Conservation (phyloP, 1,139 yeast species). For the Blastobotrys serpentis region DNA sequence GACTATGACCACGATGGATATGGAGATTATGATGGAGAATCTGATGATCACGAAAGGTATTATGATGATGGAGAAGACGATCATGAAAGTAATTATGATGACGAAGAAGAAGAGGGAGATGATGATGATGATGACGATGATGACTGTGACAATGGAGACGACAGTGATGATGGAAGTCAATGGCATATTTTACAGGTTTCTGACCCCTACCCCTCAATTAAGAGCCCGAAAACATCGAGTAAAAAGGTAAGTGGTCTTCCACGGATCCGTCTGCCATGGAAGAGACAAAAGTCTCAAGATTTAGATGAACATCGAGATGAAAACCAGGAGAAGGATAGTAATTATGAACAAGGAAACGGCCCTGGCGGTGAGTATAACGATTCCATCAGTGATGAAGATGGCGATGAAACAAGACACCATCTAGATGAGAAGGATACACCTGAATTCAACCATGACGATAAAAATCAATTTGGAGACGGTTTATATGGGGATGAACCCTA, state of each 20-base stretch:
- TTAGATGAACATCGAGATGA: not conserved
- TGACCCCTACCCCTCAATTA: not conserved
- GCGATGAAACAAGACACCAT: conserved; percentile 7
- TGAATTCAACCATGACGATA: conserved; percentile 10
- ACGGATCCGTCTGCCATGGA: conserved; percentile 14
- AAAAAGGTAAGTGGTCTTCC: conserved; percentile 7
- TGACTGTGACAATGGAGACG: conserved; percentile 37
- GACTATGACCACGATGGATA: conserved; percentile 1
- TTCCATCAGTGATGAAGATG: conserved; percentile 14
- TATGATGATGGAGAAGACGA: conserved; percentile 16
- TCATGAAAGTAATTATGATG: conserved; percentile 23
- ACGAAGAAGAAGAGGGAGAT: conserved; percentile 21
- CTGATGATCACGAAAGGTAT: conserved; percentile 10
- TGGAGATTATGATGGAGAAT: not conserved
- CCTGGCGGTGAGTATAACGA: conserved; percentile 13
- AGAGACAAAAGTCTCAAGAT: conserved; percentile 12
- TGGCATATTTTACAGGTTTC: conserved; percentile 21
- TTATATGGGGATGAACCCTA: conserved; percentile 9
- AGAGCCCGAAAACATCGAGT: conserved; percentile 1
- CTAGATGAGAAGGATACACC: conserved; percentile 14
- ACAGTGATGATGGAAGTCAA: conserved; percentile 34
- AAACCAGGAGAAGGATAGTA: conserved; percentile 6
- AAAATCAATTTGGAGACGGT: conserved; percentile 12
- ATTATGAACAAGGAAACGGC: not conserved
- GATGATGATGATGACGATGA: conserved; percentile 13